These are phyloP conservation scores for Volvox carteri DNA, from an alignment of 163 green algal species.

Conservation along the genomic window DNA sequence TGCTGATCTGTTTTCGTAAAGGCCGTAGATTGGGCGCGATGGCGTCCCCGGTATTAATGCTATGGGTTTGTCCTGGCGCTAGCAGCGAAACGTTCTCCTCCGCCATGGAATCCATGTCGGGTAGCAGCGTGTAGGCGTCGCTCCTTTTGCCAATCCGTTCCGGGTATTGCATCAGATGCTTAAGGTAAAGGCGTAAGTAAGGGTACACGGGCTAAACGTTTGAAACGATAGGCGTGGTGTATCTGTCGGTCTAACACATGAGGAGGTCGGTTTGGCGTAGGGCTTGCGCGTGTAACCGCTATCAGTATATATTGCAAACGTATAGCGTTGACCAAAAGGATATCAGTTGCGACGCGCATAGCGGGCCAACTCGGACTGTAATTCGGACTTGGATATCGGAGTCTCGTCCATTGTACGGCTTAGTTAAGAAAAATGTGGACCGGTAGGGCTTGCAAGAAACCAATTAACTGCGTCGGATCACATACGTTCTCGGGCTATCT, in stretches of 20 bases:
- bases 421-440: too few relatives aligned
- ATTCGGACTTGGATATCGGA: too few relatives aligned
- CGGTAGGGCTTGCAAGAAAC: too few relatives aligned
- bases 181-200: not conserved
- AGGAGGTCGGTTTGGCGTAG: not conserved
- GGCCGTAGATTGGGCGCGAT: not conserved
- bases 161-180: not conserved
- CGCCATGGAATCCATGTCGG: not conserved
- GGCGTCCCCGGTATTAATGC: not conserved
- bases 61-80: not conserved
- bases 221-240: too few relatives aligned
- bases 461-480: too few relatives aligned
- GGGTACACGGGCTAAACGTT: not conserved
- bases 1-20: not conserved
- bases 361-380: too few relatives aligned
- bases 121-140: not conserved
- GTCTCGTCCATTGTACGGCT: too few relatives aligned
- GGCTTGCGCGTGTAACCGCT: not conserved
- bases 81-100: constrained; percentile 19
- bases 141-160: not conserved
- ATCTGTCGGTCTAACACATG: too few relatives aligned
- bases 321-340: not conserved
- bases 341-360: not conserved
- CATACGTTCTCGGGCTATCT: too few relatives aligned
- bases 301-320: not conserved